Base-by-base conservation (phyloP, 257 asterid species). In the Nicotiana tomentosiformis region DNA sequence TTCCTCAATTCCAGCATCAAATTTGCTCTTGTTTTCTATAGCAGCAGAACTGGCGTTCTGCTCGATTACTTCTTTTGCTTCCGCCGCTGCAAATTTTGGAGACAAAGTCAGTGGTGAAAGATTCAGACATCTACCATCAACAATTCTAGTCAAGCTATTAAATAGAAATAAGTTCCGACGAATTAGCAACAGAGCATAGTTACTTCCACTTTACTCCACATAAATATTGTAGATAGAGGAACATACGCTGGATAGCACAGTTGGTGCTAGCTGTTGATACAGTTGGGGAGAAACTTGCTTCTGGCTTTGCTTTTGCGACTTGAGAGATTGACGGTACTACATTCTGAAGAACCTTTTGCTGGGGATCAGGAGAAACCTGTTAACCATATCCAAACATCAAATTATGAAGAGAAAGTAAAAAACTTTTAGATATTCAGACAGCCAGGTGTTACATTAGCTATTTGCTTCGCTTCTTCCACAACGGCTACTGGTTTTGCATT, bases 1-100 rank as follows among this genome's bases (percentile, higher is more conserved):
- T 77, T 87, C 88, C 67, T 87, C 88, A 77, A 87, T 87, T 55
- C 90, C 90, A 23, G 90, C 83, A 60, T 87, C 90, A 26, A 85
- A 84, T 80, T 77, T 85, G 84, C 55, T 85, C 60, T 64, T 81
- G 66, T 76, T 83, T 77, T 56, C 80, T 51, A 65, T 69, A 39
- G 66, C 56, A 1, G 57, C 57, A n/a, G 84, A 11, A 7, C 26
- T 8, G 62, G 55, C 77, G 10, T 69, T 78, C 33, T 58, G 66
- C 78, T 87, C 53, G 55, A 4, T 20, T 20, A 32, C 51, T 64
- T 74, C 69, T 64, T 53, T 46, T 56, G 72, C 62, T 77, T 72
- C 87, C 7, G 43, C 87, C 66, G 82, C 86, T 76, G 82, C 57
- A 83, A 37, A 49, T 53, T 20, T 61, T 4, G 18, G 1, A 32